Evolutionary conservation across 257 asterid genomes (phyloP).

Genomic region (Solanum tacnaense): DNA sequence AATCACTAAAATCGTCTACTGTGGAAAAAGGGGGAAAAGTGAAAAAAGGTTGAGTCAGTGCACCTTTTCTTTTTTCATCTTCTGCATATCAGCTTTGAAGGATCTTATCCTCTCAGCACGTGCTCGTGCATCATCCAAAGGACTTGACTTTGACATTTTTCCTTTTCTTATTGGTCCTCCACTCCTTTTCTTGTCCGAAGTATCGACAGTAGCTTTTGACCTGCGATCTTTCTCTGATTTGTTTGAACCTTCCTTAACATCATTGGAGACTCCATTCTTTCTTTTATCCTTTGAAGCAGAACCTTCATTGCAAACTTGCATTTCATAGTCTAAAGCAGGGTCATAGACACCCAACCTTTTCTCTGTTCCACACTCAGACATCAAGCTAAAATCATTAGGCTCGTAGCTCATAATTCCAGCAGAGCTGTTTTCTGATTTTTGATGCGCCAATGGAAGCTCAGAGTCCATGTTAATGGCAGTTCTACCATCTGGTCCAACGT

Average conservation of each 20-base stretch:
- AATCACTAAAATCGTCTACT: background rate
- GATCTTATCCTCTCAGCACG: slow-evolving; percentile 91
- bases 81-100: slow-evolving; percentile 83
- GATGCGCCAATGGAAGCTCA: slow-evolving; percentile 52
- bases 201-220: slow-evolving; percentile 38
- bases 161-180: slow-evolving; percentile 76
- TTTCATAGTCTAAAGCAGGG: slow-evolving; percentile 66
- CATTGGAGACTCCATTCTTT: slow-evolving; percentile 19
- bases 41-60: background rate
- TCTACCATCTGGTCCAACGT: slow-evolving; percentile 37
- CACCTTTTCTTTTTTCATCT: slow-evolving; percentile 89
- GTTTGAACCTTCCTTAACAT: slow-evolving; percentile 30
- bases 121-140: slow-evolving; percentile 82
- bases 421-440: slow-evolving; percentile 28
- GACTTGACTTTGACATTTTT: slow-evolving; percentile 56
- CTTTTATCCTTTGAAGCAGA: slow-evolving; percentile 26
- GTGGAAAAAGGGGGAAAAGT: background rate
- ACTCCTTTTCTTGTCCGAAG: slow-evolving; percentile 45
- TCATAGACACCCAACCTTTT: slow-evolving; percentile 43
- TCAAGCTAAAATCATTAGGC: slow-evolving; percentile 76
- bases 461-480: slow-evolving; percentile 56
- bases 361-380: slow-evolving; percentile 69
- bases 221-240: slow-evolving; percentile 51
- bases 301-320: slow-evolving; percentile 52
- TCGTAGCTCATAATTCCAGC: slow-evolving; percentile 47